Evolutionary conservation across 73 alveolate species (phyloP).

Genomic region (Paramecium sonneborni): DNA sequence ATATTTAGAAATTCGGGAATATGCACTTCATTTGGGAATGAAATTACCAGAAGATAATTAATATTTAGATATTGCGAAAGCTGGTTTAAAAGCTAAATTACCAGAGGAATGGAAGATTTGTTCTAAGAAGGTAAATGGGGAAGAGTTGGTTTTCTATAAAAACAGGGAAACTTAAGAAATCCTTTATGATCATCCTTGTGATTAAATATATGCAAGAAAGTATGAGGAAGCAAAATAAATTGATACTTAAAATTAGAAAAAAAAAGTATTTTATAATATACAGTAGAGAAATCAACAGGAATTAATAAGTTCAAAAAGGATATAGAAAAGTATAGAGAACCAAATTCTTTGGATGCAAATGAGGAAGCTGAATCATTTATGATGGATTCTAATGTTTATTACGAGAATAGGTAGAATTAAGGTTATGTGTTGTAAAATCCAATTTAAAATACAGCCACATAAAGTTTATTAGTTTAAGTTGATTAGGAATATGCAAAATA

Average conservation of each 20-base stretch:
- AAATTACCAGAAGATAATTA: conserved; percentile 37
- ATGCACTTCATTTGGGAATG: conserved; percentile 41
- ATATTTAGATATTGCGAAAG: conserved; percentile 50
- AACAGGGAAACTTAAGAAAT: neutral
- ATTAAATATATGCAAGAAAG: neutral
- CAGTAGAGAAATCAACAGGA: neutral
- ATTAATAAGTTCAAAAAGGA: neutral
- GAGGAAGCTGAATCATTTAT: neutral
- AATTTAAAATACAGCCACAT: neutral
- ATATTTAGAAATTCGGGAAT: conserved; percentile 1
- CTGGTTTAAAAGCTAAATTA: conserved; percentile 16
- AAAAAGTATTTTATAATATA: neutral
- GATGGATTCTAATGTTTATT: neutral
- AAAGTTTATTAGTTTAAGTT: neutral
- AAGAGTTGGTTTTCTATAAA: neutral
- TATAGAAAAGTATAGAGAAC: neutral
- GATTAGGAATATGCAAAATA: neutral
- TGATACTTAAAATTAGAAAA: neutral
- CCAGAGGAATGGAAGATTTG: conserved; percentile 52
- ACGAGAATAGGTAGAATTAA: neutral
- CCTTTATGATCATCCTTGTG: conserved; percentile 32
- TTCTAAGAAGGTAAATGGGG: conserved; percentile 5
- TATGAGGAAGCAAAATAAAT: conserved; percentile 37
- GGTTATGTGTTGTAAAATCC: conserved; percentile 6
- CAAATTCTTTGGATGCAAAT: neutral